Evolutionary conservation across 2,329 filamentous ascomycete genomes (phyloP).

Genomic region (Aureobasidium mangrovei): DNA sequence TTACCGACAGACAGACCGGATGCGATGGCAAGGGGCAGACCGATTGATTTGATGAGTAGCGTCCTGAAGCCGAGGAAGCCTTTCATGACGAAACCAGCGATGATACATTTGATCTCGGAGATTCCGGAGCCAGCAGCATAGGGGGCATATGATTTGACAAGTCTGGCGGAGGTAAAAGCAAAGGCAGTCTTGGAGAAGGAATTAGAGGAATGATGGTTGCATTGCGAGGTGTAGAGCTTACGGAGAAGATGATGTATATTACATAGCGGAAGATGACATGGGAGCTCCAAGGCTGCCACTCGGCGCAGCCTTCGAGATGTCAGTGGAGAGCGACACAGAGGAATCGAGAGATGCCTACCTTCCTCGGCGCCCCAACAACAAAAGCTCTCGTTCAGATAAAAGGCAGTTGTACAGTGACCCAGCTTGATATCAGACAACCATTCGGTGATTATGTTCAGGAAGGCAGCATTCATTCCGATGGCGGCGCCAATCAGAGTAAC

Average conservation of each 20-base stretch:
- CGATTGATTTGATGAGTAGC: constrained; percentile 85
- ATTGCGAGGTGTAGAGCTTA: constrained; percentile 37
- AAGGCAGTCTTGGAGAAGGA: constrained; percentile 43
- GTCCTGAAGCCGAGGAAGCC: constrained; percentile 91
- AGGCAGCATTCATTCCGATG: constrained; percentile 86
- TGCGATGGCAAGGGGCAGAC: constrained; percentile 81
- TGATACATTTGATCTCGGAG: constrained; percentile 98
- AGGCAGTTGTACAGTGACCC: constrained; percentile 90
- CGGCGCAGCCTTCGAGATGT: constrained; percentile 50
- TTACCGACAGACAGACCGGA: constrained; percentile 93
- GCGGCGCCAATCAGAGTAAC: constrained; percentile 86
- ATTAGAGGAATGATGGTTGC: background rate
- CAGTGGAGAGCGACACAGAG: constrained; percentile 32
- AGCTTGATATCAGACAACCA: constrained; percentile 95
- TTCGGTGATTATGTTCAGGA: constrained; percentile 91
- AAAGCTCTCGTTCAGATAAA: constrained; percentile 95
- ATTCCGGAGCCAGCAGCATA: constrained; percentile 96
- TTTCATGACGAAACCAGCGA: constrained; percentile 98
- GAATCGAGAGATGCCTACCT: constrained; percentile 39
- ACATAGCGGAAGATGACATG: constrained; percentile 74
- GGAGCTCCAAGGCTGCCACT: constrained; percentile 85
- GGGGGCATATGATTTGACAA: constrained; percentile 87
- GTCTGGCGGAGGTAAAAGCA: constrained; percentile 67
- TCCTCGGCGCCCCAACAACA: constrained; percentile 95
- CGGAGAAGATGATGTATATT: constrained; percentile 74